phyloP scores from a whole-genome alignment of 495 filamentous ascomycete species.

The Chaetomidium leptoderma region DNA sequence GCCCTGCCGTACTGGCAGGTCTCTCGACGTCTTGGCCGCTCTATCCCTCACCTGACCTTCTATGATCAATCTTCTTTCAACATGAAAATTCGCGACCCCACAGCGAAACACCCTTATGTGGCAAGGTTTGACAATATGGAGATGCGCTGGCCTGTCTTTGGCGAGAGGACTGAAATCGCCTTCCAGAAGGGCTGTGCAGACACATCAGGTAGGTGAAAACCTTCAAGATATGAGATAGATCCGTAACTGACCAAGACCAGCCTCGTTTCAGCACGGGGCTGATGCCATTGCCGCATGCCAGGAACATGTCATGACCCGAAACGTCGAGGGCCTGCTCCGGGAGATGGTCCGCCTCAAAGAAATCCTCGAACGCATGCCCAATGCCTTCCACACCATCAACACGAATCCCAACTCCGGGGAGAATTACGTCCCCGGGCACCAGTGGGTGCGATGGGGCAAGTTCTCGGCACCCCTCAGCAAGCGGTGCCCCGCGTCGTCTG shows the following conservation, averaged over 20 bases:
- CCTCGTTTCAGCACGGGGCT: conserved; percentile 43
- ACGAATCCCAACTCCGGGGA: conserved; percentile 49
- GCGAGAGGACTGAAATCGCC: conserved; percentile 47
- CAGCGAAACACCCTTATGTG: conserved; percentile 44
- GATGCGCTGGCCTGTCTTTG: conserved; percentile 50
- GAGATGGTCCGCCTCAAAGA: conserved; percentile 48
- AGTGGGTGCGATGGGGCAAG: conserved; percentile 46
- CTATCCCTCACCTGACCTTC: conserved; percentile 48
- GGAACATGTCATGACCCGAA: conserved; percentile 49
- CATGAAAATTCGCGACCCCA: conserved; percentile 47
- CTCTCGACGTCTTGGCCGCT: conserved; percentile 45
- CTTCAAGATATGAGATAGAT: background rate
- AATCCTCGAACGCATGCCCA: conserved; percentile 49
- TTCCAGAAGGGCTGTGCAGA: conserved; percentile 45
- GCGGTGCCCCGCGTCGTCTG: conserved; percentile 50
- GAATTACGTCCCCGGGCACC: conserved; percentile 41
- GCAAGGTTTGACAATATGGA: conserved; percentile 50
- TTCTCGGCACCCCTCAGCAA: conserved; percentile 48
- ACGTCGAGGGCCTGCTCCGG: conserved; percentile 45
- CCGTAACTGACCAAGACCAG: conserved; percentile 14
- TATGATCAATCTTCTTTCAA: conserved; percentile 51
- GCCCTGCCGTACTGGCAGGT: conserved; percentile 46
- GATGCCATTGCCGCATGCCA: conserved; percentile 48
- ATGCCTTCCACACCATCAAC: conserved; percentile 50
- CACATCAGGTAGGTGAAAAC: conserved; percentile 31